A percentile compares a stretch with the other conserved stretches of the same genome.
Conservation (phyloP, 306 rosid genomes). For the Cicer arietinum region DNA sequence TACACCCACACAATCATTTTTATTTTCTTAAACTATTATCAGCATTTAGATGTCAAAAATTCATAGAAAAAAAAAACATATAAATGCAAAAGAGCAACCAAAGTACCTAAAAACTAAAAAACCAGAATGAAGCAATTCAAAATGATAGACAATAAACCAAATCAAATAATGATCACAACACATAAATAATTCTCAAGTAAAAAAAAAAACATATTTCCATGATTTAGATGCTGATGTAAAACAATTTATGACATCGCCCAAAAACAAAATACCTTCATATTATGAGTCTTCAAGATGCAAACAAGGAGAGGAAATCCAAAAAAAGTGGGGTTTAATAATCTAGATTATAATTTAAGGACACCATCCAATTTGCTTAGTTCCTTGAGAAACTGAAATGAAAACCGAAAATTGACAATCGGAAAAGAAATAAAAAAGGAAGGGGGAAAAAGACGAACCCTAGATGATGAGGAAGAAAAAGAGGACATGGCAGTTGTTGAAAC, state of each 20-base stretch:
- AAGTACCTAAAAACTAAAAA: constrained; percentile 1
- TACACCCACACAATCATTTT: no score
- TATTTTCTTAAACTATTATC: no score
- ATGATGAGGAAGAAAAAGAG: constrained; percentile 60
- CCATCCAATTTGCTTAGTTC: constrained; percentile 5
- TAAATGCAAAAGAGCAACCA: not conserved
- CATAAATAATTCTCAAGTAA: not conserved
- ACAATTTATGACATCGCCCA: not conserved
- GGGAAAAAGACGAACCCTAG: constrained; percentile 57
- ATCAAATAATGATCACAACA: constrained; percentile 15
- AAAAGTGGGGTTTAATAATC: not conserved
- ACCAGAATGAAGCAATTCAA: constrained; percentile 19
- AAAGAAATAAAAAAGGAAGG: not conserved
- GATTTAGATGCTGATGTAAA: constrained; percentile 16
- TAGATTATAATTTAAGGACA: not conserved
- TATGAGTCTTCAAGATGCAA: constrained; percentile 19
- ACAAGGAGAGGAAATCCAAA: not conserved
- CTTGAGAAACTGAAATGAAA: constrained; percentile 7
- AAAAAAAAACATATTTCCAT: not conserved
- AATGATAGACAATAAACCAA: not conserved
- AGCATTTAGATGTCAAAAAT: no score
- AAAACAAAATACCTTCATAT: constrained; percentile 22
- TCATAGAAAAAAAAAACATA: not conserved
- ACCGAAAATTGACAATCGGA: not conserved
- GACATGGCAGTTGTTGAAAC: constrained; percentile 73